Percentiles rank a stretch among this genome's conserved stretches.
phyloP scores from a whole-genome alignment of 2,329 filamentous ascomycete species.

The Sclerotinia glacialis region DNA sequence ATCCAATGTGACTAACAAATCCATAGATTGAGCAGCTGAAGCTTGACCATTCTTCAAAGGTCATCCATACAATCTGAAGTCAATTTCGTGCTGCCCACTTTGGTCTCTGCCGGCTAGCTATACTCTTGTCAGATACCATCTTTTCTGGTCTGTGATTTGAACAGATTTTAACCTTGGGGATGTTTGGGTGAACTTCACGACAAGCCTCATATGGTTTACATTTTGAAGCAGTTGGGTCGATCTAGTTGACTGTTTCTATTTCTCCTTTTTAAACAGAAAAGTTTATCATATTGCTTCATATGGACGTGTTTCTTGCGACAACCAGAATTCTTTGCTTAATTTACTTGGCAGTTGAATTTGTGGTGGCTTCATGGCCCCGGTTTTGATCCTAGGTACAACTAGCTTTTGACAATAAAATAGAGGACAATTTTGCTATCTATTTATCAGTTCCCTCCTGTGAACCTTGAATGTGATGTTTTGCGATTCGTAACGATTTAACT shows the following conservation, averaged over 20 bases:
- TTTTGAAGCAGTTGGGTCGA: constrained; percentile 28
- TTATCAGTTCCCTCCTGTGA: background rate
- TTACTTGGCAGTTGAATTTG: constrained; percentile 11
- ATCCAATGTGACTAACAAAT: background rate
- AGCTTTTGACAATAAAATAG: constrained; percentile 17
- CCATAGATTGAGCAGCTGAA: constrained; percentile 15
- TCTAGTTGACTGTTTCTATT: constrained; percentile 22
- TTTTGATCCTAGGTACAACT: constrained; percentile 22
- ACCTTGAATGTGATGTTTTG: background rate
- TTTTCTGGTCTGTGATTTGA: constrained; percentile 20
- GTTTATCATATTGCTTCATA: constrained; percentile 14
- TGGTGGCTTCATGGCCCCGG: constrained; percentile 22
- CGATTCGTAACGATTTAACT: too few species aligned
- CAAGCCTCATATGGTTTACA: constrained; percentile 22
- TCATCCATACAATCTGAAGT: constrained; percentile 19
- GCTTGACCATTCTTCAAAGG: constrained; percentile 4
- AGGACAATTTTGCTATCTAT: constrained; percentile 12
- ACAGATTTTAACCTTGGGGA: constrained; percentile 17
- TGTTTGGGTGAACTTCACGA: constrained; percentile 18
- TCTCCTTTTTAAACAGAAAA: constrained; percentile 7
- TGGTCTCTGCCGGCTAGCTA: constrained; percentile 4
- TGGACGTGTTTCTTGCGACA: constrained; percentile 4
- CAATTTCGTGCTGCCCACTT: constrained; percentile 13
- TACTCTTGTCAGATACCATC: constrained; percentile 12
- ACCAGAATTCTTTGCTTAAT: constrained; percentile 15